phyloP scores from a whole-genome alignment of 768 basidiomycete genomes.

The Candolleomyces aberdarensis region DNA sequence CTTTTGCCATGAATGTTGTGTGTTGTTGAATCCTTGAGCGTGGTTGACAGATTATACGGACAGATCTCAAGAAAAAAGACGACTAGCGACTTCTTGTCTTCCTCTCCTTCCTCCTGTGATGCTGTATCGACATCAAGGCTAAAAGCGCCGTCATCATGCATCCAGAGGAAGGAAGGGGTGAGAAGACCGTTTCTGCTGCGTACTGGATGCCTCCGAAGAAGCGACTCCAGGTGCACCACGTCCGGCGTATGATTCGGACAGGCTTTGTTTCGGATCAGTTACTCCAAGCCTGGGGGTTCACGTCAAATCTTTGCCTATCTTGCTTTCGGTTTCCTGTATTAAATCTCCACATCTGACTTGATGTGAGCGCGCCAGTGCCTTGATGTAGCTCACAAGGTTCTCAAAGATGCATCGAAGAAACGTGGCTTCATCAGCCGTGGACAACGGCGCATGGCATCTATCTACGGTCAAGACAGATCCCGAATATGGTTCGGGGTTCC shows the following conservation, averaged over 20 bases:
- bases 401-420: conserved; percentile 17
- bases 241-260: conserved; percentile 16
- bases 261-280: conserved; percentile 20
- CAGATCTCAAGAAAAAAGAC: neutral
- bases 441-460: conserved; percentile 8
- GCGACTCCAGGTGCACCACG: conserved; percentile 19
- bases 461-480: conserved; percentile 19
- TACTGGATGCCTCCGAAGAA: conserved; percentile 25
- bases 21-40: neutral
- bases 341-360: no score
- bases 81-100: neutral
- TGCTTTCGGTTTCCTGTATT: no score
- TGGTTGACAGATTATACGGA: neutral
- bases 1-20: no score
- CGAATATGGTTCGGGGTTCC: conserved; percentile 22
- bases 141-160: conserved; percentile 23
- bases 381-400: conserved; percentile 12
- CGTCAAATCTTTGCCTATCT: no score
- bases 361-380: no score
- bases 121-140: conserved; percentile 18
- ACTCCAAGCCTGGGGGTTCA: conserved; percentile 16
- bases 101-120: conserved; percentile 14
- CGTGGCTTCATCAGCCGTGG: no score
- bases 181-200: conserved; percentile 19
- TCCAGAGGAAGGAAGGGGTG: neutral